phyloP scores from a whole-genome alignment of 345 rosid genomes.

The Hevea brasiliensis region DNA sequence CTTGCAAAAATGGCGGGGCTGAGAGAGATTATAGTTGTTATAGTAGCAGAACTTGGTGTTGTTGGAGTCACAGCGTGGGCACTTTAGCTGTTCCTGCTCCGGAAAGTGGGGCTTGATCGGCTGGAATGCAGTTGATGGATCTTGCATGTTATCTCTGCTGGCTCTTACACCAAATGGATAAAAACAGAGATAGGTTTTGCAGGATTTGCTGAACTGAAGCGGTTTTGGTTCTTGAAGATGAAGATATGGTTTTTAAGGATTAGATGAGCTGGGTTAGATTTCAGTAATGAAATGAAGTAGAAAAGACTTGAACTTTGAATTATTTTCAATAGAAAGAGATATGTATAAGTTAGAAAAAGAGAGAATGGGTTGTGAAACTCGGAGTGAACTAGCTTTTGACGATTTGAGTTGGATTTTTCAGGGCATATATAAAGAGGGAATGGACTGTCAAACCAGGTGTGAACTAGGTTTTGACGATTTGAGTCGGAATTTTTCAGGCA shows the following conservation, averaged over 20 bases:
- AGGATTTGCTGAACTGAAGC: not conserved
- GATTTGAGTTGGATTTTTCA: no score
- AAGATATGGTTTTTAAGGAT: not conserved
- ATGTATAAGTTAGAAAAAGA: not conserved
- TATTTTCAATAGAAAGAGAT: no score
- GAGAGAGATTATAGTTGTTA: slow-evolving; percentile 89
- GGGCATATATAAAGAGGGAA: no score
- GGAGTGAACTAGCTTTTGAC: no score
- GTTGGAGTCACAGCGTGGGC: slow-evolving; percentile 69
- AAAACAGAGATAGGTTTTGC: not conserved
- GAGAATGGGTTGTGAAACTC: no score
- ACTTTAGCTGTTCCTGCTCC: slow-evolving; percentile 75
- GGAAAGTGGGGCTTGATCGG: slow-evolving; percentile 55
- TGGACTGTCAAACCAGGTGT: no score
- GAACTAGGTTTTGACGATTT: slow-evolving; percentile 8
- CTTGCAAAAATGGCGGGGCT: slow-evolving; percentile 93
- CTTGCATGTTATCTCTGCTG: slow-evolving; percentile 52
- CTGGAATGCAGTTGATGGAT: slow-evolving; percentile 42
- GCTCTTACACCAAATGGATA: not conserved
- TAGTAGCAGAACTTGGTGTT: slow-evolving; percentile 97
- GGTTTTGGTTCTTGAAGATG: no score
- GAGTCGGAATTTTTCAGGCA: not conserved
- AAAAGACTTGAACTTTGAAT: not conserved
- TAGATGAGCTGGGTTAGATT: not conserved
- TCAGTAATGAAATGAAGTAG: not conserved